Evolutionary conservation across 345 rosid species (phyloP).

Genomic region (Euphorbia tirucalli): DNA sequence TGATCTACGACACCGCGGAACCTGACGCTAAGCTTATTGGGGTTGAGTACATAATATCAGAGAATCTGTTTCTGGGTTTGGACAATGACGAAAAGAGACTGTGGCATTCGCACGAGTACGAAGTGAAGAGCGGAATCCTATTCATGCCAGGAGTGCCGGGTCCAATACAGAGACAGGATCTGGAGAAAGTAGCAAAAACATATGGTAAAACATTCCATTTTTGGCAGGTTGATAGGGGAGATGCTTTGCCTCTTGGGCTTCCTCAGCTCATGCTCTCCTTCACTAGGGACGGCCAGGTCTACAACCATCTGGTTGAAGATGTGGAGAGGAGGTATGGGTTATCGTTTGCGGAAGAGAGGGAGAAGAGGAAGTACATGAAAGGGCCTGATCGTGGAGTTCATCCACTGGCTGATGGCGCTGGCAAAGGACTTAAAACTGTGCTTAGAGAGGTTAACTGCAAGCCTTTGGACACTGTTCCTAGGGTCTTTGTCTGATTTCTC

Average conservation of each 20-base stretch:
- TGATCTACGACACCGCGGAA: slow-evolving; percentile 57
- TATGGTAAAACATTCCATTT: slow-evolving; percentile 74
- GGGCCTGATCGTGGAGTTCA: slow-evolving; percentile 68
- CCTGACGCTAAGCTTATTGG: slow-evolving; percentile 63
- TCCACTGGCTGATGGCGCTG: slow-evolving; percentile 66
- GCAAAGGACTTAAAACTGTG: slow-evolving; percentile 47
- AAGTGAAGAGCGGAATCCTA: slow-evolving; percentile 76
- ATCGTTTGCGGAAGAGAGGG: slow-evolving; percentile 49
- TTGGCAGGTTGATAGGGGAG: slow-evolving; percentile 84
- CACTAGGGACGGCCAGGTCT: slow-evolving; percentile 64
- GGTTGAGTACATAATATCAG: slow-evolving; percentile 67
- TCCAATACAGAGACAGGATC: slow-evolving; percentile 53
- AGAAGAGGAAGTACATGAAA: slow-evolving; percentile 47
- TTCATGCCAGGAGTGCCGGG: slow-evolving; percentile 75
- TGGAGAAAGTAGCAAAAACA: slow-evolving; percentile 62
- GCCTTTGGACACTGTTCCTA: slow-evolving; percentile 46
- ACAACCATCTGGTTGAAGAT: slow-evolving; percentile 44
- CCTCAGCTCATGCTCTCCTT: slow-evolving; percentile 78
- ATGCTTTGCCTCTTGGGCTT: slow-evolving; percentile 65
- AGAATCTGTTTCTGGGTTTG: slow-evolving; percentile 56
- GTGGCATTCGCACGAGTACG: slow-evolving; percentile 75
- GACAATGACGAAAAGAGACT: slow-evolving; percentile 74
- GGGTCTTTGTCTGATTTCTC: slow-evolving; percentile 51
- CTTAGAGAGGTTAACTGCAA: slow-evolving; percentile 58
- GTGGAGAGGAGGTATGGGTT: slow-evolving; percentile 48